A percentile compares a stretch with the other conserved stretches of the same genome.
Evolutionary conservation across 164 flowering plant species (phyloP).

Genomic region (Vitis rupestris): DNA sequence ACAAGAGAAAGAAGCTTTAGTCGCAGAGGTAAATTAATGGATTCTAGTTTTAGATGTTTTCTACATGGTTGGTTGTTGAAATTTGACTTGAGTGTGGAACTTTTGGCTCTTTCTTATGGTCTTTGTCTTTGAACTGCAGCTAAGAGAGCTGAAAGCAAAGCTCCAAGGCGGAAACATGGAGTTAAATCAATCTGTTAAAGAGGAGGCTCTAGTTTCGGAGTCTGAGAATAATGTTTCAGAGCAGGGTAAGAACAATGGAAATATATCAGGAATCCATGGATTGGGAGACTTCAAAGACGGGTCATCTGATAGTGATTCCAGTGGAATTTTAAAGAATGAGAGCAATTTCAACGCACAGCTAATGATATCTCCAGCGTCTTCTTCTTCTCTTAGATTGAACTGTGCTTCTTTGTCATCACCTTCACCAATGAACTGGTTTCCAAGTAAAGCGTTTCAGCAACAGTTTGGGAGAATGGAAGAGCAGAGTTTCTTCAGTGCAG

Average conservation of each 20-base stretch:
- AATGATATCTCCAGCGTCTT: constrained; percentile 1
- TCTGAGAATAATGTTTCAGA: constrained; percentile 8
- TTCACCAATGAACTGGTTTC: constrained; percentile 10
- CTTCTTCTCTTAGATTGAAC: constrained; percentile 7
- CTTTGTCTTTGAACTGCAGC: constrained; percentile 16
- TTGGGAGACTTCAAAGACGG: constrained; percentile 1
- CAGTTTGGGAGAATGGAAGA: constrained; percentile 26
- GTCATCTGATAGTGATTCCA: constrained; percentile 11
- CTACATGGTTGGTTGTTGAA: background rate
- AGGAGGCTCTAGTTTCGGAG: constrained; percentile 16
- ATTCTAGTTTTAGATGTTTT: background rate
- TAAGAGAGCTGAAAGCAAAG: constrained; percentile 28
- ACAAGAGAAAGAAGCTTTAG: constrained; percentile 22
- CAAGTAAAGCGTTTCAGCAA: constrained; percentile 4
- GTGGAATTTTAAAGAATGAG: constrained; percentile 3
- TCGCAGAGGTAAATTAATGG: constrained; percentile 19
- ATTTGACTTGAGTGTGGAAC: background rate
- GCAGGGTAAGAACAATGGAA: constrained; percentile 7
- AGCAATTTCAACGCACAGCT: background rate
- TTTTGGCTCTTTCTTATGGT: background rate
- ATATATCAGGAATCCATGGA: background rate
- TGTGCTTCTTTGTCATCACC: constrained; percentile 2
- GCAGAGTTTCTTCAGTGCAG: constrained; percentile 20
- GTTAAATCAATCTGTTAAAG: constrained; percentile 14
- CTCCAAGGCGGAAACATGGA: constrained; percentile 16